phyloP scores from a whole-genome alignment of 176 grass and related monocot species.

The Puccinellia tenuiflora region DNA sequence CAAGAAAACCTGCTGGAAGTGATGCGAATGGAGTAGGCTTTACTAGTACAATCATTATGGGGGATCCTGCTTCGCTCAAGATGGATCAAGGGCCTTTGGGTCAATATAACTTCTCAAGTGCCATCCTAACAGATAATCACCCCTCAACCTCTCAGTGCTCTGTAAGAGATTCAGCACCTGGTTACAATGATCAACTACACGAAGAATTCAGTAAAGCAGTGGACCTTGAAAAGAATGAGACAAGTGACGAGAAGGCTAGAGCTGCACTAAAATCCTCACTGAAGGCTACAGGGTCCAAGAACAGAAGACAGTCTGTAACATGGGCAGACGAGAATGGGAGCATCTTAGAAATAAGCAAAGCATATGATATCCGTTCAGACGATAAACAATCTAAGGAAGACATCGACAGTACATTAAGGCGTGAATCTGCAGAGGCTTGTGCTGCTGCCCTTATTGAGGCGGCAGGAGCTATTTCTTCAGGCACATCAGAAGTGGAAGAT shows the following conservation, averaged over 20 bases:
- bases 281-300: constrained; percentile 48
- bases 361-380: constrained; percentile 29
- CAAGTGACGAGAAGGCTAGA: constrained; percentile 24
- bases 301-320: constrained; percentile 40
- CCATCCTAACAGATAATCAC: constrained; percentile 2
- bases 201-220: constrained; percentile 28
- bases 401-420: constrained; percentile 43
- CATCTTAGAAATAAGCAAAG: constrained; percentile 31
- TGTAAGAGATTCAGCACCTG: not conserved
- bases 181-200: constrained; percentile 6
- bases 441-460: constrained; percentile 67
- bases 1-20: constrained; percentile 19
- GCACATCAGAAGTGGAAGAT: constrained; percentile 57
- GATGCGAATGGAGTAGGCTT: constrained; percentile 28
- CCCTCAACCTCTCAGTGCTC: constrained; percentile 13
- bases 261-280: constrained; percentile 65
- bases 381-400: constrained; percentile 28
- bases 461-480: constrained; percentile 60
- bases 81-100: constrained; percentile 2
- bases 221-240: constrained; percentile 25
- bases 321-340: constrained; percentile 59
- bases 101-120: constrained; percentile 27
- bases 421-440: constrained; percentile 79
- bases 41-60: constrained; percentile 34
- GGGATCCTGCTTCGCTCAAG: constrained; percentile 25